Conservation (phyloP, 345 rosid species). For the Toxicodendron radicans region DNA sequence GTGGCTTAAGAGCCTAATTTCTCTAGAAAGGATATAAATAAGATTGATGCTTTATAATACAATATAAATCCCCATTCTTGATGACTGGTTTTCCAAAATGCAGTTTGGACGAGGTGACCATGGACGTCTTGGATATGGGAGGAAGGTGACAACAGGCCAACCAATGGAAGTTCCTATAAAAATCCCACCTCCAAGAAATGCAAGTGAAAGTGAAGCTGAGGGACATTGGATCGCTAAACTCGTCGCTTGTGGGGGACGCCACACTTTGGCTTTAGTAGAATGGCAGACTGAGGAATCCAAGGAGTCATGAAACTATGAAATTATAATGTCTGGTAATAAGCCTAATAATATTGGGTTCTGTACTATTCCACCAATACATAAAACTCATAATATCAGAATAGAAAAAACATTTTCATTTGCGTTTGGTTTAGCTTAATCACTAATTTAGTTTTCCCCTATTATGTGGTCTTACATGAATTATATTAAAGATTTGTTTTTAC, state of each 20-base stretch:
- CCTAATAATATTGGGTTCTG: not conserved
- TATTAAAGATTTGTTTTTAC: no score
- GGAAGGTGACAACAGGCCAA: slow-evolving; percentile 85
- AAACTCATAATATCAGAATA: not conserved
- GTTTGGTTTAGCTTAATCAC: not conserved
- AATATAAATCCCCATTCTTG: not conserved
- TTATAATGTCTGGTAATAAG: not conserved
- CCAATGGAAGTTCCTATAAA: slow-evolving; percentile 83
- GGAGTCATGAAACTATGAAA: not conserved
- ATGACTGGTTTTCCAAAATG: slow-evolving; percentile 21
- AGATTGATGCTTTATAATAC: not conserved
- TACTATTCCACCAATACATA: not conserved
- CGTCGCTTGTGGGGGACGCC: slow-evolving; percentile 94
- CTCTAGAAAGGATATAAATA: not conserved
- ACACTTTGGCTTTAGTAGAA: slow-evolving; percentile 79
- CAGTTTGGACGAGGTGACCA: slow-evolving; percentile 99
- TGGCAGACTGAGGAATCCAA: slow-evolving; percentile 50
- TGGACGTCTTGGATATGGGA: slow-evolving; percentile 91
- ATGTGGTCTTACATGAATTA: no score
- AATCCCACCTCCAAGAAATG: slow-evolving; percentile 51
- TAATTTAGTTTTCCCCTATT: no score
- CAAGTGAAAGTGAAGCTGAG: slow-evolving; percentile 33
- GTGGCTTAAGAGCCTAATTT: no score
- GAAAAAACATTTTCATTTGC: not conserved
- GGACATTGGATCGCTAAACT: slow-evolving; percentile 74